phyloP scores from a whole-genome alignment of 108 stramenopile species.

The Nannochloropsis granulata region DNA sequence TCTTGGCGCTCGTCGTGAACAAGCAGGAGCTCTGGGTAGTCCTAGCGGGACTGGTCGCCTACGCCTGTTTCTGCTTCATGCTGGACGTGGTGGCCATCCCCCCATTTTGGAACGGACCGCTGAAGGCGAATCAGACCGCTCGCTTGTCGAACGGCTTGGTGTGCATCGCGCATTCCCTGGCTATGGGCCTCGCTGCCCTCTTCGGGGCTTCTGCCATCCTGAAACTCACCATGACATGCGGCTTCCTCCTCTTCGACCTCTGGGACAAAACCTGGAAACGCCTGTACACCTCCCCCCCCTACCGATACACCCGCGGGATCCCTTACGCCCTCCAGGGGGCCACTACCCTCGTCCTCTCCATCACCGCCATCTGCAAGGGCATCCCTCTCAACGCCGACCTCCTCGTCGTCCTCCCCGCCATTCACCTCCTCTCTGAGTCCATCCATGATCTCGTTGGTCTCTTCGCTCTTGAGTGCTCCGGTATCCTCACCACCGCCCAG shows the following conservation, averaged over 20 bases:
- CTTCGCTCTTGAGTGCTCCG: not conserved
- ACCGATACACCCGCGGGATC: not conserved
- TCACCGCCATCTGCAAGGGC: not conserved
- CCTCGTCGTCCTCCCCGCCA: not conserved
- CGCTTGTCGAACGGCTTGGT: not conserved
- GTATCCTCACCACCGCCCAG: not conserved
- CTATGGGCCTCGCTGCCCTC: not conserved
- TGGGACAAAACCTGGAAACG: constrained; percentile 5
- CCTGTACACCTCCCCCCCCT: not conserved
- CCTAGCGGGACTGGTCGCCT: not conserved
- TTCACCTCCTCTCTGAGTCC: not conserved
- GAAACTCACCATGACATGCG: not conserved
- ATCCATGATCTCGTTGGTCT: not conserved
- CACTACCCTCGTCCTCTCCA: not conserved
- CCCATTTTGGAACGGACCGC: not conserved
- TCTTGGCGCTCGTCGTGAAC: not conserved
- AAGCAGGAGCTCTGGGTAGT: not conserved
- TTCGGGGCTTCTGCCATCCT: not conserved
- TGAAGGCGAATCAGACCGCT: not conserved
- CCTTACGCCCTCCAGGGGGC: not conserved
- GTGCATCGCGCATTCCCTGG: not conserved
- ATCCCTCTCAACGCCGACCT: not conserved
- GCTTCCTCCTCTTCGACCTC: not conserved
- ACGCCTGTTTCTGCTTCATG: not conserved
- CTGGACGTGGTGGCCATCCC: not conserved